Evolutionary conservation across 2,329 filamentous ascomycete species (phyloP).

Genomic region (Dryadomyces sulphureus): DNA sequence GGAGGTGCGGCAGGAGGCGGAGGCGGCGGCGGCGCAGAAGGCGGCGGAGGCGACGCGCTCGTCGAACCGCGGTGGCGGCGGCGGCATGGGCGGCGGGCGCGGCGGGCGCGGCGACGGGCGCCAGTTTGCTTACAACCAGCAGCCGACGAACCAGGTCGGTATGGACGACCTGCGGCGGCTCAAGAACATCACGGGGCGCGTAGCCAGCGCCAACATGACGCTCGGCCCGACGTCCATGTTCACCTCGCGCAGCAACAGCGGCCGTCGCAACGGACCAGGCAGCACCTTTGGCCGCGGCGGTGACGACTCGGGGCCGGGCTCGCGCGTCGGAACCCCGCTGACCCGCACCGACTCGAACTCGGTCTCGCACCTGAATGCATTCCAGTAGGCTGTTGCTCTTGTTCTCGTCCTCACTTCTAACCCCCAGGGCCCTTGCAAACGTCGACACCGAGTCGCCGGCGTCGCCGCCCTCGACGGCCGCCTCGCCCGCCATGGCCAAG

Average conservation of each 20-base stretch:
- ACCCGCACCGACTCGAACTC: conserved; percentile 32
- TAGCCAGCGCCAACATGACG: conserved; percentile 44
- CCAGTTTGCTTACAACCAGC: conserved; percentile 64
- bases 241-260: conserved; percentile 79
- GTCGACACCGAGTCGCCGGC: conserved; percentile 49
- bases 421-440: conserved; percentile 38
- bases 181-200: conserved; percentile 44
- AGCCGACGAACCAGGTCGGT: conserved; percentile 71
- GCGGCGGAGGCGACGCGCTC: conserved; percentile 53
- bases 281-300: conserved; percentile 56
- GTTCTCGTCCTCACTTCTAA: not conserved
- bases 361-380: conserved; percentile 63
- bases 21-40: conserved; percentile 66
- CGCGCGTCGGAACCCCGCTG: conserved; percentile 78
- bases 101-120: conserved; percentile 54
- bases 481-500: conserved; percentile 52
- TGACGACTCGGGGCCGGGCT: conserved; percentile 78
- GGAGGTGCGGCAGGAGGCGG: conserved; percentile 71
- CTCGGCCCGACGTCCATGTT: conserved; percentile 81
- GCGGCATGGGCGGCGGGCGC: conserved; percentile 45
- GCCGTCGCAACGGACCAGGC: conserved; percentile 56
- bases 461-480: conserved; percentile 55
- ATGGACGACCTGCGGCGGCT: conserved; percentile 86
- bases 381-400: conserved; percentile 51
- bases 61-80: conserved; percentile 49